Conservation (phyloP, 352 stramenopile species). For the Pilasporangium apinafurcum region DNA sequence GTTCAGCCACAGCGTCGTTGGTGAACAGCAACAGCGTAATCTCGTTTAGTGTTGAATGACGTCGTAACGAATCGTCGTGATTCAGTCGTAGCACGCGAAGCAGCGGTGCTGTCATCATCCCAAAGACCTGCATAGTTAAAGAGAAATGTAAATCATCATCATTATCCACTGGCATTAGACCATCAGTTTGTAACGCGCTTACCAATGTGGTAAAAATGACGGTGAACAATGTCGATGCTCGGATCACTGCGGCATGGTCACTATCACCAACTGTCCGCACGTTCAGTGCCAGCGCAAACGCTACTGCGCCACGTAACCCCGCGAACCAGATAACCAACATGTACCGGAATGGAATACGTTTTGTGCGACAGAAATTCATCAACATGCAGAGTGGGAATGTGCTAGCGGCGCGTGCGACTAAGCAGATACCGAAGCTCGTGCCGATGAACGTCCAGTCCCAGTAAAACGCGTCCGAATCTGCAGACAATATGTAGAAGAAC, state of each 20-base stretch:
- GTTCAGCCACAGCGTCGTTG: too few relatives aligned
- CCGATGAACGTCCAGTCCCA: slow-evolving; percentile 70
- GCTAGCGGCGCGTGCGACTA: slow-evolving; percentile 53
- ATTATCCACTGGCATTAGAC: too few relatives aligned
- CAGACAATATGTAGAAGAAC: too few relatives aligned
- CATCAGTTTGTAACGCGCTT: too few relatives aligned
- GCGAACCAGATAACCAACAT: slow-evolving; percentile 91
- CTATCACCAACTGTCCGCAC: slow-evolving; percentile 26
- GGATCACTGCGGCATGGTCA: slow-evolving; percentile 50
- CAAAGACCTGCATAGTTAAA: too few relatives aligned
- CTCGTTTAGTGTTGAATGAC: slow-evolving; percentile 49
- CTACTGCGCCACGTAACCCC: slow-evolving; percentile 89
- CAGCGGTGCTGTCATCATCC: slow-evolving; percentile 33
- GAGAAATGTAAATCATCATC: too few relatives aligned
- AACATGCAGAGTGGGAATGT: slow-evolving; percentile 64
- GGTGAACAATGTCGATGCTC: slow-evolving; percentile 54
- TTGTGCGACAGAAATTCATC: slow-evolving; percentile 34
- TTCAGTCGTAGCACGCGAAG: slow-evolving; percentile 19
- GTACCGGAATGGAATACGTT: slow-evolving; percentile 48
- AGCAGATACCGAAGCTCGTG: slow-evolving; percentile 31
- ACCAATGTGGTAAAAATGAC: slow-evolving; percentile 60
- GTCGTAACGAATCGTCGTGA: slow-evolving; percentile 53
- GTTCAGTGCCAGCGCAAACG: slow-evolving; percentile 85
- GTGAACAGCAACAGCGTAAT: too few relatives aligned
- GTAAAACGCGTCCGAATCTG: slow-evolving; percentile 37